A percentile compares a stretch with the other conserved stretches of the same genome.
These are phyloP conservation scores for Tuber magnatum DNA, from an alignment of 495 filamentous ascomycete species.

Conservation along the genomic window DNA sequence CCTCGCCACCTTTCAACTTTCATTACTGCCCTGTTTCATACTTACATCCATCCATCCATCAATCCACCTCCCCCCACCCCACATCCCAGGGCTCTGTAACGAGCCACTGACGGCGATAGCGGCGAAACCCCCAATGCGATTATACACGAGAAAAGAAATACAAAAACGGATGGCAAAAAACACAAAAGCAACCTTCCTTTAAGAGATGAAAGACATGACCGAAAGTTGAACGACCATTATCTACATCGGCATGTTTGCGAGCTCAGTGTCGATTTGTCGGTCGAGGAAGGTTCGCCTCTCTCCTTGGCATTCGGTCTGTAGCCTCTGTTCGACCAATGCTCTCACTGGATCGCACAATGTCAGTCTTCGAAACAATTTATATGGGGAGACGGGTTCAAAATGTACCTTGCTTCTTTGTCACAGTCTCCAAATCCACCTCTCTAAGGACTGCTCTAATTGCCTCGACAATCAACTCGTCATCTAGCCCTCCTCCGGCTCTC, in stretches of 20 bases:
- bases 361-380: slow-evolving; percentile 26
- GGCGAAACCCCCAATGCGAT: slow-evolving; percentile 19
- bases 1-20: not conserved
- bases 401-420: slow-evolving; percentile 92
- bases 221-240: not conserved
- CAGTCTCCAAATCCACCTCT: slow-evolving; percentile 90
- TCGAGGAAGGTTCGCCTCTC: slow-evolving; percentile 81
- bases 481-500: slow-evolving; percentile 57
- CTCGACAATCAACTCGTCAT: slow-evolving; percentile 69
- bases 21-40: not conserved
- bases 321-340: slow-evolving; percentile 80
- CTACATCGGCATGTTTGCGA: slow-evolving; percentile 69
- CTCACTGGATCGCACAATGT: slow-evolving; percentile 50
- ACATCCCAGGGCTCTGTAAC: slow-evolving; percentile 4
- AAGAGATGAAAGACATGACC: slow-evolving; percentile 14
- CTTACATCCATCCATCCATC: not conserved
- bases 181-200: not conserved
- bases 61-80: slow-evolving; percentile 3
- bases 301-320: slow-evolving; percentile 77
- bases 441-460: slow-evolving; percentile 71
- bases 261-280: slow-evolving; percentile 80
- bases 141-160: slow-evolving; percentile 26
- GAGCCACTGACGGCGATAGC: slow-evolving; percentile 20
- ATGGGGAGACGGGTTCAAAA: slow-evolving; percentile 5
- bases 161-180: slow-evolving; percentile 16